Evolutionary conservation across 2,329 filamentous ascomycete genomes (phyloP).

Genomic region (Botrytis aclada): DNA sequence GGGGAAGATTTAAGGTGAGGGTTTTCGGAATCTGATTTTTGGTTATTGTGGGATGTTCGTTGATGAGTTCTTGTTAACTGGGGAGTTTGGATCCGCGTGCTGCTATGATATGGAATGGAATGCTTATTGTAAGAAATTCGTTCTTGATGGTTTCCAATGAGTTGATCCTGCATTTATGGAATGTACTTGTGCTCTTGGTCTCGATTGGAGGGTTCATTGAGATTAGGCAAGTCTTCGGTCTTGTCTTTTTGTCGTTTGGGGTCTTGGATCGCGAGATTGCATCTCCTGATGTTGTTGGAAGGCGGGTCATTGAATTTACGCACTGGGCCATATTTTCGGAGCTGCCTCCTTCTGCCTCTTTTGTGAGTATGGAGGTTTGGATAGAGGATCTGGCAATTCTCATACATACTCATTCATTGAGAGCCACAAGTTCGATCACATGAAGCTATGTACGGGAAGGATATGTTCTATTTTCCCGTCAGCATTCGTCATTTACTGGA

Average conservation of each 20-base stretch:
- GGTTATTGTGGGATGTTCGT: background rate
- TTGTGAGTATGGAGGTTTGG: fast-evolving
- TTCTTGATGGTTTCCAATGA: background rate
- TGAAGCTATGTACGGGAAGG: background rate
- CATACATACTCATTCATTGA: background rate
- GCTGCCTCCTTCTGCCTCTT: fast-evolving
- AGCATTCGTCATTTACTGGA: background rate
- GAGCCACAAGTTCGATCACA: background rate
- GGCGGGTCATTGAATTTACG: background rate
- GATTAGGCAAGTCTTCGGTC: background rate
- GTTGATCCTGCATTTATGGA: background rate
- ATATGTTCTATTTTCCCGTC: background rate
- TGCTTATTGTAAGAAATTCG: background rate
- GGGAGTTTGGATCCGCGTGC: background rate
- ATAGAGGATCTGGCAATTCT: background rate
- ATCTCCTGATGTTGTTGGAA: background rate
- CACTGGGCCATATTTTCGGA: fast-evolving
- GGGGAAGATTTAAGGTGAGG: fast-evolving
- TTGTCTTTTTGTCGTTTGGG: background rate
- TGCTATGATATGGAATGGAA: no score
- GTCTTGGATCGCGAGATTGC: background rate
- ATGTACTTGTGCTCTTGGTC: no score
- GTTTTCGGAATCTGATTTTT: background rate
- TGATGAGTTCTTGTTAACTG: no score
- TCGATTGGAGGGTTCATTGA: background rate